phyloP scores from a whole-genome alignment of 75 land plant genomes.

The Selaginella tamariscina region DNA sequence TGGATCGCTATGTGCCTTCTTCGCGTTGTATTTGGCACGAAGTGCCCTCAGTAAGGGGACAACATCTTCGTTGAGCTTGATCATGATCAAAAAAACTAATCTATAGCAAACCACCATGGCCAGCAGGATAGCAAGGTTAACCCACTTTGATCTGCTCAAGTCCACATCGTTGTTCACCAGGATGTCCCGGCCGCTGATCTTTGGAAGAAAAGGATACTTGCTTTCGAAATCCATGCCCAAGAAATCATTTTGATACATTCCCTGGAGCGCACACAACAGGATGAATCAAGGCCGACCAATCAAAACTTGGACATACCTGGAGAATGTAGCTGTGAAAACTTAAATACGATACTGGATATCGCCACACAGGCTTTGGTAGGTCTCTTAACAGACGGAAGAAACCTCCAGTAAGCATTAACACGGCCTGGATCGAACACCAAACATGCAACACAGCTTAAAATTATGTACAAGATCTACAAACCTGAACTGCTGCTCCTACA shows the following conservation, averaged over 20 bases:
- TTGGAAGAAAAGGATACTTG: constrained; percentile 2
- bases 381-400: constrained; percentile 2
- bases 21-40: background rate
- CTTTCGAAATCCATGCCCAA: constrained; percentile 29
- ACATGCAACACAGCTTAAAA: background rate
- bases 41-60: background rate
- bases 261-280: constrained; percentile 26
- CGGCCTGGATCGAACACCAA: background rate
- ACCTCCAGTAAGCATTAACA: constrained; percentile 9
- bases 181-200: background rate
- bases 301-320: background rate
- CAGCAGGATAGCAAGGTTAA: background rate
- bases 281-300: background rate
- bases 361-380: constrained; percentile 5
- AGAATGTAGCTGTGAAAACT: constrained; percentile 6
- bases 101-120: background rate
- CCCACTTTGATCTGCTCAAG: background rate
- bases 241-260: constrained; percentile 50
- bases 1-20: too few relatives aligned
- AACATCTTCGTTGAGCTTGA: constrained; percentile 3
- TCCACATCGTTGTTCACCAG: background rate
- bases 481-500: constrained; percentile 59
- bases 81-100: background rate
- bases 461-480: background rate
- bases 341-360: constrained; percentile 6